Evolutionary conservation across 495 filamentous ascomycete genomes (phyloP).

Genomic region (Bombardia bombarda): DNA sequence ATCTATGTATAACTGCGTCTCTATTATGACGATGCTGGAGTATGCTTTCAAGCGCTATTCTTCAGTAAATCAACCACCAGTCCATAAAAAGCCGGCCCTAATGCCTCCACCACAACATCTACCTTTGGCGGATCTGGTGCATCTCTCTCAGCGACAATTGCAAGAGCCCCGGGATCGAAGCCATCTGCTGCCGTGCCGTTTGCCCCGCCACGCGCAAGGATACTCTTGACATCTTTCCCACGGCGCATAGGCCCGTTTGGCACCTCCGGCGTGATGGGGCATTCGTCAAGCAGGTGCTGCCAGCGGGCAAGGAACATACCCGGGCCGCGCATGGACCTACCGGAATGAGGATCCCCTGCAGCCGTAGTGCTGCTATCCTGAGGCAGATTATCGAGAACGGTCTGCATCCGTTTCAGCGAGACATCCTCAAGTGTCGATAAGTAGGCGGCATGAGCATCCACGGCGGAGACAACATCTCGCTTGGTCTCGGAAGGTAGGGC

Average conservation of each 20-base stretch:
- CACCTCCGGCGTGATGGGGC: conserved; percentile 46
- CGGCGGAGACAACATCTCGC: conserved; percentile 23
- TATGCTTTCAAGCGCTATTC: too few species aligned
- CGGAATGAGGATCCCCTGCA: too few species aligned
- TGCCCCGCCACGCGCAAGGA: conserved; percentile 40
- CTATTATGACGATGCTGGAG: too few species aligned
- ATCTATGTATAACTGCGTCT: too few species aligned
- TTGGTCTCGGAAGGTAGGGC: conserved; percentile 31
- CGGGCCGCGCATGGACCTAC: conserved; percentile 48
- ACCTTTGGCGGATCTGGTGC: conserved; percentile 27
- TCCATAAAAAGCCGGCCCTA: conserved; percentile 26
- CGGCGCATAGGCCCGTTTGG: conserved; percentile 34
- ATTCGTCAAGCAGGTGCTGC: conserved; percentile 54
- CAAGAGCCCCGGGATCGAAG: conserved; percentile 15
- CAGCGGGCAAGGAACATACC: conserved; percentile 57
- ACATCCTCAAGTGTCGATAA: conserved; percentile 37
- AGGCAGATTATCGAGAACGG: conserved; percentile 27
- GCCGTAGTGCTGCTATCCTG: neutral
- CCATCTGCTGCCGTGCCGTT: conserved; percentile 30
- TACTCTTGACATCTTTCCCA: conserved; percentile 43
- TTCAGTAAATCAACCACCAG: conserved; percentile 21
- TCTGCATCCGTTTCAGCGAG: conserved; percentile 42
- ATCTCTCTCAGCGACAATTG: conserved; percentile 8
- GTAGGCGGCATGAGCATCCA: conserved; percentile 48
- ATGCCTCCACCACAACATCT: conserved; percentile 25